These are phyloP conservation scores for Plantago coronopus DNA, from an alignment of 305 asterid genomes.

Conservation along the genomic window DNA sequence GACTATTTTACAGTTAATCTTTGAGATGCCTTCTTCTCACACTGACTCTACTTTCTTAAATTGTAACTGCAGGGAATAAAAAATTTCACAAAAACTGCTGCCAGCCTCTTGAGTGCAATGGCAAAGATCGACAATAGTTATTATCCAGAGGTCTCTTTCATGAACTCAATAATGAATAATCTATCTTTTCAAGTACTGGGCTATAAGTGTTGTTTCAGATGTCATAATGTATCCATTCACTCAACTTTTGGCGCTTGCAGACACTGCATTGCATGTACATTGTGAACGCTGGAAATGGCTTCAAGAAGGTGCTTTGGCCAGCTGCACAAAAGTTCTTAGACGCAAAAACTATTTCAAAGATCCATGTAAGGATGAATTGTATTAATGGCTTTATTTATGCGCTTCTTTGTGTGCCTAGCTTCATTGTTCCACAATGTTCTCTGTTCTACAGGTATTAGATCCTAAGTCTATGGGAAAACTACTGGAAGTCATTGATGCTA, in stretches of 20 bases:
- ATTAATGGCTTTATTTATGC: constrained; percentile 9
- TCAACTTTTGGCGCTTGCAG: constrained; percentile 40
- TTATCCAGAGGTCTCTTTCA: constrained; percentile 74
- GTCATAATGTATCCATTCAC: constrained; percentile 7
- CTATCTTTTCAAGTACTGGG: constrained; percentile 11
- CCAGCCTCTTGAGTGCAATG: constrained; percentile 69
- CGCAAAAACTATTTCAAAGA: constrained; percentile 71
- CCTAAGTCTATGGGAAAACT: constrained; percentile 70
- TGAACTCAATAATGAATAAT: constrained; percentile 12
- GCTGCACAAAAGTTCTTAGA: constrained; percentile 88
- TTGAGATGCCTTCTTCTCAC: constrained; percentile 13
- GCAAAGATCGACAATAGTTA: constrained; percentile 75
- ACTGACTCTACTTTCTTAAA: constrained; percentile 4
- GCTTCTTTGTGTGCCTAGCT: constrained; percentile 17
- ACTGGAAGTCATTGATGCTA: constrained; percentile 72
- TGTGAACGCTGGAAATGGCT: constrained; percentile 89
- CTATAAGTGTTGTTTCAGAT: neutral
- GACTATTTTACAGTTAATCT: constrained; percentile 12
- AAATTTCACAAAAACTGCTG: constrained; percentile 69
- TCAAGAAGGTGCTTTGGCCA: constrained; percentile 94
- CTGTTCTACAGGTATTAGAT: constrained; percentile 59
- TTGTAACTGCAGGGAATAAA: constrained; percentile 65
- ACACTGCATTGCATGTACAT: constrained; percentile 81
- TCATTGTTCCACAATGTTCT: constrained; percentile 22
- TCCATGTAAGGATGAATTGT: constrained; percentile 47